Evolutionary conservation across 176 grass and related monocot genomes (phyloP).

Genomic region (Luzula sylvatica): DNA sequence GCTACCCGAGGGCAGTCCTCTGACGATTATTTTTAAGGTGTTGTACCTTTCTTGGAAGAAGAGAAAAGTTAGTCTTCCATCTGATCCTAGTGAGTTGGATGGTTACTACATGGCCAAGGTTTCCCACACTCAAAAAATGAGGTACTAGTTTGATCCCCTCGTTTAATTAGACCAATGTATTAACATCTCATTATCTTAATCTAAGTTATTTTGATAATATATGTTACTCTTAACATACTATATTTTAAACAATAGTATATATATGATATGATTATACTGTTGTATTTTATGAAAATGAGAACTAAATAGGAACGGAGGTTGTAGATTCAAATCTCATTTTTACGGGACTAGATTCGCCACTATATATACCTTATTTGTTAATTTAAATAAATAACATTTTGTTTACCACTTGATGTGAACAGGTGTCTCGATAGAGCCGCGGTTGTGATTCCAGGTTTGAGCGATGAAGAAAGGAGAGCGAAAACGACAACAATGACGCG

Average conservation of each 20-base stretch:
- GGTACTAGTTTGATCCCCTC: slow-evolving; percentile 23
- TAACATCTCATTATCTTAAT: too few species aligned
- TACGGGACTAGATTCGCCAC: too few species aligned
- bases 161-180: too few species aligned
- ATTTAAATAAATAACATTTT: too few species aligned
- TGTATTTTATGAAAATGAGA: too few species aligned
- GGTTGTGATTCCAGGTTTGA: not conserved
- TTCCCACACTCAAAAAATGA: slow-evolving; percentile 22
- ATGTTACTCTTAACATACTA: too few species aligned
- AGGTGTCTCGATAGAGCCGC: slow-evolving; percentile 46
- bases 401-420: not conserved
- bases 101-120: slow-evolving; percentile 31
- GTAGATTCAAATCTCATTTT: too few species aligned
- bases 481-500: slow-evolving; percentile 25
- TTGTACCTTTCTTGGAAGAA: slow-evolving; percentile 30
- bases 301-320: too few species aligned
- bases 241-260: too few species aligned
- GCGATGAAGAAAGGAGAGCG: not conserved
- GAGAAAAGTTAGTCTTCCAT: slow-evolving; percentile 13
- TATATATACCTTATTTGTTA: too few species aligned
- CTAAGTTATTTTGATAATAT: too few species aligned
- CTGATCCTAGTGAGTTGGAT: slow-evolving; percentile 19
- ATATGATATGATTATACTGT: too few species aligned
- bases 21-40: slow-evolving; percentile 30
- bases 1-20: slow-evolving; percentile 32